Conservation (phyloP, 441 rosid genomes). For the Syzygium malaccense region DNA sequence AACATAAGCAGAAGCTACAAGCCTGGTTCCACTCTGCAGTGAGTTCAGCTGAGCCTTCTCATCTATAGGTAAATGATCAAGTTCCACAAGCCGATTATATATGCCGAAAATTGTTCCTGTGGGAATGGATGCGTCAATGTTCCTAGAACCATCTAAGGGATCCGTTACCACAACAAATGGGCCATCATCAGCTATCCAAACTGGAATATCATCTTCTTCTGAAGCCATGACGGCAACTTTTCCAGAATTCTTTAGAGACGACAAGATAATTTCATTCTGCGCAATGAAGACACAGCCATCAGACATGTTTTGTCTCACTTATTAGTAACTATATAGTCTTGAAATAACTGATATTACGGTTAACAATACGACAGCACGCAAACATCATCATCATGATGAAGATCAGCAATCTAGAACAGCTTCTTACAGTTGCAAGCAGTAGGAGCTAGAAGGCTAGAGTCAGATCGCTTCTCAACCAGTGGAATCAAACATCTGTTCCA, state of each 20-base stretch:
- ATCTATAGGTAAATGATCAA: slow-evolving; percentile 62
- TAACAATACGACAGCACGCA: not conserved
- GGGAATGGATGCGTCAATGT: slow-evolving; percentile 92
- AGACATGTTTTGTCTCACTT: not conserved
- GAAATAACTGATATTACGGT: not conserved
- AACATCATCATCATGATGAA: not conserved
- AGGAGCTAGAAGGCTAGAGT: not conserved
- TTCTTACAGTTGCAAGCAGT: not conserved
- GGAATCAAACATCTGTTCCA: not conserved
- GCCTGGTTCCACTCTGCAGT: slow-evolving; percentile 68
- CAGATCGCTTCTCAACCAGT: not conserved
- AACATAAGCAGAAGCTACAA: slow-evolving; percentile 81
- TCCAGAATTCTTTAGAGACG: slow-evolving; percentile 68
- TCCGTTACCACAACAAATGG: slow-evolving; percentile 81
- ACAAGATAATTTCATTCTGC: slow-evolving; percentile 80
- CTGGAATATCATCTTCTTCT: slow-evolving; percentile 74
- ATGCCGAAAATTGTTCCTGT: slow-evolving; percentile 89
- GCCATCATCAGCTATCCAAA: slow-evolving; percentile 68
- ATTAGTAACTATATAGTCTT: not conserved
- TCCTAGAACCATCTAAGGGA: slow-evolving; percentile 93
- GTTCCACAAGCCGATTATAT: slow-evolving; percentile 60
- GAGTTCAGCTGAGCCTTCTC: slow-evolving; percentile 77
- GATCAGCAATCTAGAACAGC: not conserved
- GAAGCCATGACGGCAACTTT: slow-evolving; percentile 96
- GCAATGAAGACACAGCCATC: slow-evolving; percentile 1